A percentile compares a stretch with the other conserved stretches of the same genome.
Evolutionary conservation across 2,329 filamentous ascomycete species (phyloP).

Genomic region (Akanthomyces muscarius): DNA sequence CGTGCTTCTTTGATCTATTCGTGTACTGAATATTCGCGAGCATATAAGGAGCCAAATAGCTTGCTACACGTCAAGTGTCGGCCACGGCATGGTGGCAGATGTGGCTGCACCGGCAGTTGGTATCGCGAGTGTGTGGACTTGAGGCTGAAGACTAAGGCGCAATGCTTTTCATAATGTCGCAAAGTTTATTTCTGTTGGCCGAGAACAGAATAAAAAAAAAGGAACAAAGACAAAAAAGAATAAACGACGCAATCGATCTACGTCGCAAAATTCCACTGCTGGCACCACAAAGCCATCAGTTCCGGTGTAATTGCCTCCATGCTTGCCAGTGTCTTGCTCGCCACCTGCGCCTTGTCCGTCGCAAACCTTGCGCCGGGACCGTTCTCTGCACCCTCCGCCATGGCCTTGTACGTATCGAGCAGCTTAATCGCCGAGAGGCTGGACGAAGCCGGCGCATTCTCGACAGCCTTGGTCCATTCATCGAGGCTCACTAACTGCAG

Average conservation of each 20-base stretch:
- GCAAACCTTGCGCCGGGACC: slow-evolving; percentile 33
- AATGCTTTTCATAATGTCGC: not conserved
- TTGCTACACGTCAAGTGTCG: too few species aligned
- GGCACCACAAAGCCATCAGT: slow-evolving; percentile 46
- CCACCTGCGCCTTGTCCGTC: slow-evolving; percentile 35
- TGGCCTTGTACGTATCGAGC: slow-evolving; percentile 43
- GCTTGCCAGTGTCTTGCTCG: slow-evolving; percentile 39
- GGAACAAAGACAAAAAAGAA: not conserved
- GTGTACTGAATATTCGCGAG: too few species aligned
- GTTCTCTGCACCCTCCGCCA: slow-evolving; percentile 25
- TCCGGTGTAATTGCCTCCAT: slow-evolving; percentile 39
- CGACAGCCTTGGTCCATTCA: slow-evolving; percentile 44
- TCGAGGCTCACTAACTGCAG: slow-evolving; percentile 37
- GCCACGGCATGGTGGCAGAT: too few species aligned
- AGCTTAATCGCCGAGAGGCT: slow-evolving; percentile 50
- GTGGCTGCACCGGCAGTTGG: too few species aligned
- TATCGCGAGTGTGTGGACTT: too few species aligned
- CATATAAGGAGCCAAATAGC: too few species aligned
- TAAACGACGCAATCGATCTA: not conserved
- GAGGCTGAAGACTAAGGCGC: too few species aligned
- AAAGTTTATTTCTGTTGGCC: not conserved
- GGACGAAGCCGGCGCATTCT: slow-evolving; percentile 33
- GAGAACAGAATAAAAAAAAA: not conserved
- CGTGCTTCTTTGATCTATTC: too few species aligned
- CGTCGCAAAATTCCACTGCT: slow-evolving; percentile 38